A percentile compares a stretch with the other conserved stretches of the same genome.
Evolutionary conservation across 371 early-diverging fungal species (phyloP).

Genomic region (Sporodiniella umbellata): DNA sequence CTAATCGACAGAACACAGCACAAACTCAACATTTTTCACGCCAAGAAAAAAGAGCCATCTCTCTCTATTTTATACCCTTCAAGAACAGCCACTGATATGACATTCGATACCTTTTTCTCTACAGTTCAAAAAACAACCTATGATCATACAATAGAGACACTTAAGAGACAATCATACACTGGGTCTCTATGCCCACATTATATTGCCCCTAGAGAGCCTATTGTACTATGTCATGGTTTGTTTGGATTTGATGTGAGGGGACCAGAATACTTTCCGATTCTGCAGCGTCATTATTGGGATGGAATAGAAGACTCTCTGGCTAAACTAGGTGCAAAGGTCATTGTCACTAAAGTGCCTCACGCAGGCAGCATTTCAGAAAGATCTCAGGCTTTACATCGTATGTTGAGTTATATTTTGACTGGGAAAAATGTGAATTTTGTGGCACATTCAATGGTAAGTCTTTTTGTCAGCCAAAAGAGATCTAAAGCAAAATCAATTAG

Average conservation of each 20-base stretch:
- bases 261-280: constrained; percentile 68
- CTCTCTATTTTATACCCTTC: constrained; percentile 68
- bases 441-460: constrained; percentile 85
- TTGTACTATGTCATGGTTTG: constrained; percentile 88
- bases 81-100: constrained; percentile 58
- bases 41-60: constrained; percentile 1
- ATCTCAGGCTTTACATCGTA: constrained; percentile 71
- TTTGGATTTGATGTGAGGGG: constrained; percentile 87
- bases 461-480: neutral
- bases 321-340: constrained; percentile 80
- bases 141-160: neutral
- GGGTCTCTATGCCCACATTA: constrained; percentile 44
- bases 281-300: constrained; percentile 89
- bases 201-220: constrained; percentile 73
- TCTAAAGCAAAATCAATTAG: constrained; percentile 17
- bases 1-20: constrained; percentile 12
- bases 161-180: constrained; percentile 13
- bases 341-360: constrained; percentile 77
- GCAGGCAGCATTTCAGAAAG: constrained; percentile 78
- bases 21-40: constrained; percentile 2
- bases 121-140: neutral
- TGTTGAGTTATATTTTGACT: constrained; percentile 52
- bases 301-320: constrained; percentile 80
- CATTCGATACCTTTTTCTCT: constrained; percentile 55
- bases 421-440: constrained; percentile 76